Evolutionary conservation across 1,284 basidiomycete species (phyloP).

Genomic region (Leccinum fallax): DNA sequence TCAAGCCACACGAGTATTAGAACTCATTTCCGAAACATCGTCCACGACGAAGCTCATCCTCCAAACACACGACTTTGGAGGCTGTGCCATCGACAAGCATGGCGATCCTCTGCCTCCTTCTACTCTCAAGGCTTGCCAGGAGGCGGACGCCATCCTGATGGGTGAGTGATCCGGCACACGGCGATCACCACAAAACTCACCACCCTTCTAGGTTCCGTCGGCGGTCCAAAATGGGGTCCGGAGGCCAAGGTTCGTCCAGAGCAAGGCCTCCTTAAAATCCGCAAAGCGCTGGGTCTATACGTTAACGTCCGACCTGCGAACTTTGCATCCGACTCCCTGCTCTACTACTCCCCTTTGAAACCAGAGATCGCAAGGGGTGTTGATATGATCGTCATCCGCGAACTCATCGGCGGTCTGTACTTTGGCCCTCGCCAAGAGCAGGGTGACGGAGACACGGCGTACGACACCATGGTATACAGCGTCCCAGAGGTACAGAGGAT

Average conservation of each 20-base stretch:
- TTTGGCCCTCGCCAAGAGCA: constrained; percentile 94
- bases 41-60: constrained; percentile 74
- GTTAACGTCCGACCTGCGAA: constrained; percentile 98
- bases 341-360: constrained; percentile 93
- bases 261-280: constrained; percentile 87
- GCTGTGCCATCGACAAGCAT: constrained; percentile 87
- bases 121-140: constrained; percentile 86
- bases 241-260: constrained; percentile 93
- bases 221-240: constrained; percentile 98
- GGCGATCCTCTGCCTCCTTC: constrained; percentile 85
- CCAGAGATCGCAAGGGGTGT: constrained; percentile 84
- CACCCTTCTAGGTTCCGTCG: constrained; percentile 76
- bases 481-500: constrained; percentile 92
- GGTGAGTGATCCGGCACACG: constrained; percentile 49
- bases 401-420: constrained; percentile 93
- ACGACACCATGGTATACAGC: constrained; percentile 94
- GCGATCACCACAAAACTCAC: constrained; percentile 2
- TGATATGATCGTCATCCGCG: constrained; percentile 93
- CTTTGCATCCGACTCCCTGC: constrained; percentile 90
- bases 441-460: constrained; percentile 72
- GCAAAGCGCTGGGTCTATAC: constrained; percentile 93
- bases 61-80: constrained; percentile 85
- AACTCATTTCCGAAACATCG: constrained; percentile 68
- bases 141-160: constrained; percentile 91
- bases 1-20: constrained; percentile 88